phyloP scores from a whole-genome alignment of 176 grass and related monocot species.

The Bolboschoenus planiculmis region DNA sequence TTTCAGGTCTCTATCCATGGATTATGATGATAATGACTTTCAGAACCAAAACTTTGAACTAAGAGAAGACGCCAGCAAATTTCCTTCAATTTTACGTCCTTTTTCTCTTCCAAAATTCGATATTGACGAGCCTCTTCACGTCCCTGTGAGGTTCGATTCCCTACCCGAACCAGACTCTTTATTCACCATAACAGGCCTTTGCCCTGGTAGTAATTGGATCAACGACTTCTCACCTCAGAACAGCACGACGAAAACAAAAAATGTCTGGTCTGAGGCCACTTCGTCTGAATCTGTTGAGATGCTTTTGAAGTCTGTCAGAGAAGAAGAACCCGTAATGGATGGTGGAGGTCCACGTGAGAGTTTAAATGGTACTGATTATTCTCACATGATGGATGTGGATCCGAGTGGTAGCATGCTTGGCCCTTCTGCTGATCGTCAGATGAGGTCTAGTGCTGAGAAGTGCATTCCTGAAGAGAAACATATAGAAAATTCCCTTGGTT shows the following conservation, averaged over 20 bases:
- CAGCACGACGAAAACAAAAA: slow-evolving; percentile 48
- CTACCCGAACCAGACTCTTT: slow-evolving; percentile 64
- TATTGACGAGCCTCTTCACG: slow-evolving; percentile 76
- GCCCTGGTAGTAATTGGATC: slow-evolving; percentile 65
- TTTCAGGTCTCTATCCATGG: slow-evolving; percentile 84
- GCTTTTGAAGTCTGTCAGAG: slow-evolving; percentile 79
- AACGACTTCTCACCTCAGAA: slow-evolving; percentile 71
- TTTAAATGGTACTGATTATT: slow-evolving; percentile 46
- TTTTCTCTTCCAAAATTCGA: slow-evolving; percentile 82
- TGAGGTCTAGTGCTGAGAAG: slow-evolving; percentile 4
- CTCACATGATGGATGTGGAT: slow-evolving; percentile 25
- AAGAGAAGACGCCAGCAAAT: slow-evolving; percentile 63
- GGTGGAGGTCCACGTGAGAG: slow-evolving; percentile 31
- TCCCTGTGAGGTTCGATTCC: slow-evolving; percentile 67
- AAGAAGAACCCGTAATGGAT: slow-evolving; percentile 51
- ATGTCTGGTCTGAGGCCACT: slow-evolving; percentile 89
- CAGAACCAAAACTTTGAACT: slow-evolving; percentile 77
- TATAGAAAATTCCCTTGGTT: slow-evolving; percentile 9
- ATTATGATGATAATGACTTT: slow-evolving; percentile 91
- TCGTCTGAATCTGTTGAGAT: slow-evolving; percentile 83
- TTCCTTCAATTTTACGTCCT: slow-evolving; percentile 54
- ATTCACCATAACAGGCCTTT: slow-evolving; percentile 52
- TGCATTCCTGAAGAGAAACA: slow-evolving; percentile 15
- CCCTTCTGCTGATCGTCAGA: not conserved
- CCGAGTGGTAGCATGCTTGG: slow-evolving; percentile 23